Conservation (phyloP, 2,329 filamentous ascomycete genomes). For the Elsinoe fawcettii region DNA sequence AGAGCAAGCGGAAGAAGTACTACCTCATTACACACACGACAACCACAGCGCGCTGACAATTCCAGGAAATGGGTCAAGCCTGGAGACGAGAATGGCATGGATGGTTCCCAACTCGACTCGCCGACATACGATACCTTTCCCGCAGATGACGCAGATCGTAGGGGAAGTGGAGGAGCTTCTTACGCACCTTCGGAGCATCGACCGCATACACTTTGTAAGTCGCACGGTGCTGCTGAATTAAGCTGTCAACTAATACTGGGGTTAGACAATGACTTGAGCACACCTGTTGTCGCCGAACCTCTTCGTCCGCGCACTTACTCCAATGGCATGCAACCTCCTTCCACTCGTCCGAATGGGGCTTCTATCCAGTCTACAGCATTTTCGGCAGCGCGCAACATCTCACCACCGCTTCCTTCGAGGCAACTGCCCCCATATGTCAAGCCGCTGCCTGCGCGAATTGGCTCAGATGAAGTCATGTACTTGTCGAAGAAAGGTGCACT, state of each 20-base stretch:
- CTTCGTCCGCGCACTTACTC: slow-evolving; percentile 14
- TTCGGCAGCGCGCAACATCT: neutral
- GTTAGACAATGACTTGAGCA: slow-evolving; percentile 8
- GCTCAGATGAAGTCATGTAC: slow-evolving; percentile 74
- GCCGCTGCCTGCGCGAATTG: slow-evolving; percentile 67
- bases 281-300: neutral
- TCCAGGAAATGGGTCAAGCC: slow-evolving; percentile 30
- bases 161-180: slow-evolving; percentile 1
- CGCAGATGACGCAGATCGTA: neutral
- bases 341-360: slow-evolving; percentile 20
- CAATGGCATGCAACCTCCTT: slow-evolving; percentile 22
- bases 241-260: neutral
- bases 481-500: slow-evolving; percentile 78
- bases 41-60: neutral
- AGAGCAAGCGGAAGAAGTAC: slow-evolving; percentile 81
- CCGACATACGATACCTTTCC: slow-evolving; percentile 10
- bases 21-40: slow-evolving; percentile 31
- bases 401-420: slow-evolving; percentile 24
- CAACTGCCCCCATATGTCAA: slow-evolving; percentile 64
- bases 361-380: neutral
- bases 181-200: slow-evolving; percentile 39
- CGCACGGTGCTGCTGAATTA: neutral
- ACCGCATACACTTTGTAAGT: slow-evolving; percentile 57
- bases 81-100: slow-evolving; percentile 16
- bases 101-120: neutral